Evolutionary conservation across 768 basidiomycete species (phyloP).

Genomic region (Lanmaoa rubissima): DNA sequence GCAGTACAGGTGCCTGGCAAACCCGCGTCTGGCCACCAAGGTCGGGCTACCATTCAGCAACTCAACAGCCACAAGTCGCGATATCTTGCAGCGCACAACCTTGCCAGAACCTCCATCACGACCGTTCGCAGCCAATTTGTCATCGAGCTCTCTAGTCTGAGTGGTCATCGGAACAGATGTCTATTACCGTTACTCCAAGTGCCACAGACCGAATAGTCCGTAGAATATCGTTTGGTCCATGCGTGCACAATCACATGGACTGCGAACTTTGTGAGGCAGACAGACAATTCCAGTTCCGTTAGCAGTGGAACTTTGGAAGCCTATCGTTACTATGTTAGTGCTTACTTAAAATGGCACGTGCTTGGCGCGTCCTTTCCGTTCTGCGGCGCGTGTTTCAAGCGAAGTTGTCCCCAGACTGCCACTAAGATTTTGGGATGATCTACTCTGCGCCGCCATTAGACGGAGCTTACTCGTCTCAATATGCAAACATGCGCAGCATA

Average conservation of each 20-base stretch:
- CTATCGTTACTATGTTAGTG: no score
- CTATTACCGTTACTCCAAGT: no score
- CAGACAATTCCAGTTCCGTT: no score
- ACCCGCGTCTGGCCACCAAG: background rate
- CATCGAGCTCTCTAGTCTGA: background rate
- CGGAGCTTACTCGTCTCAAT: constrained; percentile 7
- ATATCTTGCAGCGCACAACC: background rate
- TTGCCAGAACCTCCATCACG: background rate
- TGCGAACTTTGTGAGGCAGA: no score
- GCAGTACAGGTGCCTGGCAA: background rate
- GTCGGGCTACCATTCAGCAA: background rate
- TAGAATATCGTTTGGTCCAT: no score
- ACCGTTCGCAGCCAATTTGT: no score
- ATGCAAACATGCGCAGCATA: constrained; percentile 9
- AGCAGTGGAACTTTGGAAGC: no score
- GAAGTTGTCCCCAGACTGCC: no score
- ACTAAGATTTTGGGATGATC: constrained; percentile 8
- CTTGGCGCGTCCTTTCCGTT: constrained; percentile 9
- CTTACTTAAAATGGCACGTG: constrained; percentile 2
- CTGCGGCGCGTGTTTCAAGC: background rate
- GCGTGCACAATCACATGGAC: no score
- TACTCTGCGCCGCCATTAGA: constrained; percentile 3
- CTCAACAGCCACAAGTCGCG: background rate
- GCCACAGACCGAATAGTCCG: no score
- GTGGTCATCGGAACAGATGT: no score